Conservation (phyloP, 169 alveolate genomes). For the Amoebophrya sp. region DNA sequence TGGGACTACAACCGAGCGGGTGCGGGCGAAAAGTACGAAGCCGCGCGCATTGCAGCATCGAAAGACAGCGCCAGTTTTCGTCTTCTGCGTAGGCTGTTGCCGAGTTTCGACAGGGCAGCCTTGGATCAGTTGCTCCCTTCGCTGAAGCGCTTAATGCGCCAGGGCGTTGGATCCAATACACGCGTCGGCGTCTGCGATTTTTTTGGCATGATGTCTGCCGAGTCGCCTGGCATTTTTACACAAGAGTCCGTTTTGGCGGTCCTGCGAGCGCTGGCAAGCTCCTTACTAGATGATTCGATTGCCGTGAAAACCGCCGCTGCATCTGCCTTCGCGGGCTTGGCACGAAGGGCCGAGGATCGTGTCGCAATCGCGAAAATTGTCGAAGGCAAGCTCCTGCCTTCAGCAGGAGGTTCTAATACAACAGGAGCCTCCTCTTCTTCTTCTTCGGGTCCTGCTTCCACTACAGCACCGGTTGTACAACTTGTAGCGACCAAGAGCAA, state of each 20-base stretch:
- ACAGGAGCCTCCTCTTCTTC: no score
- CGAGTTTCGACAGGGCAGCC: background rate
- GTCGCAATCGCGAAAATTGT: background rate
- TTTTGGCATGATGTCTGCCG: background rate
- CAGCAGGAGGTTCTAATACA: background rate
- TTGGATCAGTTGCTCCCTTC: background rate
- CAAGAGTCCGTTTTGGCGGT: background rate
- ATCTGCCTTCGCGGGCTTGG: background rate
- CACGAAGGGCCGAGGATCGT: background rate
- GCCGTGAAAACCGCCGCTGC: background rate
- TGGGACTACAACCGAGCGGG: slow-evolving; percentile 23
- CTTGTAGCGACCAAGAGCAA: no score
- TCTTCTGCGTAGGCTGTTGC: background rate
- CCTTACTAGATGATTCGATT: background rate
- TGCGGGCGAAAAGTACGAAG: slow-evolving; percentile 7
- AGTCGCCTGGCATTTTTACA: background rate
- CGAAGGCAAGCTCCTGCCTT: background rate
- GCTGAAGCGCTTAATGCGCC: background rate
- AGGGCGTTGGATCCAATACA: slow-evolving; percentile 2
- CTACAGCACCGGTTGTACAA: no score
- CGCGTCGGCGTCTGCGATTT: background rate
- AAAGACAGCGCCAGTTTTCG: background rate
- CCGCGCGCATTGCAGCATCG: background rate
- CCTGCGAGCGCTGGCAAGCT: background rate
- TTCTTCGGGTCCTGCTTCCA: no score